These are phyloP conservation scores for Leptographium lundbergii DNA, from an alignment of 2,329 filamentous ascomycete genomes.

Conservation along the genomic window DNA sequence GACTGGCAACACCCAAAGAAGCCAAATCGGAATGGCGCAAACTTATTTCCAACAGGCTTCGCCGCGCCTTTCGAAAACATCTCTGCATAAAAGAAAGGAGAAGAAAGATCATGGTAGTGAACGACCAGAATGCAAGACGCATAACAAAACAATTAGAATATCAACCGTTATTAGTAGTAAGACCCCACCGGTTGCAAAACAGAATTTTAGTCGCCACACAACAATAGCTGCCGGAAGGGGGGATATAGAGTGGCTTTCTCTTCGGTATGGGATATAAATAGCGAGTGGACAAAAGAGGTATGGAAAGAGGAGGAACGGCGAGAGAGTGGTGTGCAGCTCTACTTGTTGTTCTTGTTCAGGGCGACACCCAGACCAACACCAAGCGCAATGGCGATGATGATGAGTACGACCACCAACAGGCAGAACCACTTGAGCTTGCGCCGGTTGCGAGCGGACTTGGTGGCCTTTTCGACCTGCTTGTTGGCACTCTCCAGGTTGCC, in stretches of 20 bases:
- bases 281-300: not conserved
- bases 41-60: not conserved
- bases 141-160: constrained; percentile 1
- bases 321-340: not conserved
- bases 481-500: constrained; percentile 58
- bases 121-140: not conserved
- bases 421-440: constrained; percentile 78
- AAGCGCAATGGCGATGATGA: constrained; percentile 41
- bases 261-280: not conserved
- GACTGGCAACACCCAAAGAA: not conserved
- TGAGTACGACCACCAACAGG: constrained; percentile 46
- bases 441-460: constrained; percentile 50
- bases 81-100: not conserved
- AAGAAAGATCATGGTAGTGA: not conserved
- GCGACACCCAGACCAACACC: constrained; percentile 41
- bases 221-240: not conserved
- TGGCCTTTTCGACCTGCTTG: constrained; percentile 54
- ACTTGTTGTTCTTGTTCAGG: constrained; percentile 14
- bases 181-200: not conserved
- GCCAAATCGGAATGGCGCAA: not conserved
- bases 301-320: not conserved
- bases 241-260: not conserved
- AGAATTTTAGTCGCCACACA: not conserved
- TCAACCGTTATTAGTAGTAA: constrained; percentile 2
- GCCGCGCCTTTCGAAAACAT: not conserved